Evolutionary conservation across 2,329 filamentous ascomycete genomes (phyloP).

Genomic region (Davidsoniella virescens): DNA sequence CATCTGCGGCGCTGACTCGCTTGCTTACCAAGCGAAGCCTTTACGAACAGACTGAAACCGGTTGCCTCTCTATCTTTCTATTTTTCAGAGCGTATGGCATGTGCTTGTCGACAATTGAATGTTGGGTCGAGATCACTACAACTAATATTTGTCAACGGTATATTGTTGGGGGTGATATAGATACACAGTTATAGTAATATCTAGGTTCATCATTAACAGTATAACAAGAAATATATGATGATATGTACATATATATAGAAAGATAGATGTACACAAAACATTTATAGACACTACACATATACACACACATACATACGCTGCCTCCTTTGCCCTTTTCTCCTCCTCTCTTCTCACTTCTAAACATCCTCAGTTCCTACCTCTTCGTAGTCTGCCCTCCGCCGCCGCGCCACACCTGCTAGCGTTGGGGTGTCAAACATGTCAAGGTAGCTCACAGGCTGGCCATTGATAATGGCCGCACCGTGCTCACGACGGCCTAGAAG

Average conservation of each 20-base stretch:
- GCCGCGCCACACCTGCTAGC: constrained; percentile 40
- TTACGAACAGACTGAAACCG: no score
- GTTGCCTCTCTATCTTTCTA: no score
- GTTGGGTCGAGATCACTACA: no score
- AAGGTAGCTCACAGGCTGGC: constrained; percentile 70
- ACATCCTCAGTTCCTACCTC: constrained; percentile 42
- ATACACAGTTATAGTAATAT: no score
- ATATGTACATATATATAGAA: neutral
- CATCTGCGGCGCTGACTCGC: no score
- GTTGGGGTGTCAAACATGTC: constrained; percentile 74
- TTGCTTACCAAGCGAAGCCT: no score
- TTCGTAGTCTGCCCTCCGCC: constrained; percentile 45
- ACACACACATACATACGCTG: neutral
- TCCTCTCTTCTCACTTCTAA: constrained; percentile 18
- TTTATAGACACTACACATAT: constrained; percentile 1
- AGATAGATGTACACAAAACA: neutral
- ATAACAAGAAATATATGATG: no score
- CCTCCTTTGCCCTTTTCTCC: neutral
- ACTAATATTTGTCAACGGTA: no score
- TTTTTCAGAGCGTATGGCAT: no score
- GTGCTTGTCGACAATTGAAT: no score
- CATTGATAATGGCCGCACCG: constrained; percentile 61
- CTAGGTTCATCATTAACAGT: no score
- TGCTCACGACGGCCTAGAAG: constrained; percentile 60
- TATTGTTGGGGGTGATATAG: no score